A percentile compares a stretch with the other conserved stretches of the same genome.
phyloP scores from a whole-genome alignment of 1,284 basidiomycete species.

The Sporisorium reilianum region DNA sequence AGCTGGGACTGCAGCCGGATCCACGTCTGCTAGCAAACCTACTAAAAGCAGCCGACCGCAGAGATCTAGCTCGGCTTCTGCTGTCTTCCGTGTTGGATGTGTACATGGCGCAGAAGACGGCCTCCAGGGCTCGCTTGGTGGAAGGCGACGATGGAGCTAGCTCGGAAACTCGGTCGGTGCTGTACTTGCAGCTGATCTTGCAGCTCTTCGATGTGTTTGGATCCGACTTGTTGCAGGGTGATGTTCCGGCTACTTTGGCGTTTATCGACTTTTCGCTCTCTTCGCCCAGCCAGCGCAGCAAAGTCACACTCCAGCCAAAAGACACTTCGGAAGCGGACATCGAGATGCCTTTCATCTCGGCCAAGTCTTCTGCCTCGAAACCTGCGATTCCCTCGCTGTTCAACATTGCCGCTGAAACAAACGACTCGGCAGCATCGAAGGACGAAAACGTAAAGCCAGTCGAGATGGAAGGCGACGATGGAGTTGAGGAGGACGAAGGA shows the following conservation, averaged over 20 bases:
- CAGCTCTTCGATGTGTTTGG: constrained; percentile 64
- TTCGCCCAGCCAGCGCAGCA: constrained; percentile 20
- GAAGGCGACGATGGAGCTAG: not conserved
- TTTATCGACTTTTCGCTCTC: constrained; percentile 63
- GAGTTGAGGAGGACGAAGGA: constrained; percentile 12
- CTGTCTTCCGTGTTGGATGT: constrained; percentile 43
- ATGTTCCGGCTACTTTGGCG: constrained; percentile 50
- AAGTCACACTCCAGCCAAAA: not conserved
- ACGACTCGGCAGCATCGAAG: not conserved
- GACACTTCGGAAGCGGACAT: not conserved
- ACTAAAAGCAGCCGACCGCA: constrained; percentile 40
- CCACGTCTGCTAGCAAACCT: constrained; percentile 42
- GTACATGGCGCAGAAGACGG: constrained; percentile 48
- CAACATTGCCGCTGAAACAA: constrained; percentile 15
- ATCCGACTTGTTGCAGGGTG: constrained; percentile 52
- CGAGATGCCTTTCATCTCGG: constrained; percentile 42
- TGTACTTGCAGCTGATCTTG: constrained; percentile 61
- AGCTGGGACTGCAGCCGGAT: constrained; percentile 46
- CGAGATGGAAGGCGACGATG: not conserved
- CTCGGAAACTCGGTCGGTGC: constrained; percentile 39
- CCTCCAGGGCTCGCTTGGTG: constrained; percentile 13
- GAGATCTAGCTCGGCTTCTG: constrained; percentile 41
- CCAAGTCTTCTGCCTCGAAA: constrained; percentile 6
- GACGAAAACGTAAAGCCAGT: not conserved
- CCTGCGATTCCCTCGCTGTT: constrained; percentile 25